Evolutionary conservation across 768 basidiomycete genomes (phyloP).

Genomic region (Nidularia pulvinata): DNA sequence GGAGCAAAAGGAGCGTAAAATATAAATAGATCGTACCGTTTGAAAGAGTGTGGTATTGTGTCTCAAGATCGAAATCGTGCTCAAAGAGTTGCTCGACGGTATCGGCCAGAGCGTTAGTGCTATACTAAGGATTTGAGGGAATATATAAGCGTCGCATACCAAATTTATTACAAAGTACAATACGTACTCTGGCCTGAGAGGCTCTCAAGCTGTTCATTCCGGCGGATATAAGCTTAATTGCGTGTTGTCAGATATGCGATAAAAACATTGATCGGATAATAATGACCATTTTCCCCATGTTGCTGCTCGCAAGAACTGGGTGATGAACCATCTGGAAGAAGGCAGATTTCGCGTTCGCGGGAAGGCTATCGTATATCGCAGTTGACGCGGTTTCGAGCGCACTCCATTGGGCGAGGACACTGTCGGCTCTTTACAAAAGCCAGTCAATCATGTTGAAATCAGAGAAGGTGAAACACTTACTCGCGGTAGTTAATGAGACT

Average conservation of each 20-base stretch:
- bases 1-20: no score
- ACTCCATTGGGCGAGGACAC: slow-evolving; percentile 49
- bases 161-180: no score
- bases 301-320: slow-evolving; percentile 57
- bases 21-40: no score
- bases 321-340: slow-evolving; percentile 77
- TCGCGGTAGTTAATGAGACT: slow-evolving; percentile 69
- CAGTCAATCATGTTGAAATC: not conserved
- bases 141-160: no score
- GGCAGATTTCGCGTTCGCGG: slow-evolving; percentile 46
- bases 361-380: slow-evolving; percentile 52
- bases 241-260: not conserved
- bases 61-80: slow-evolving; percentile 59
- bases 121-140: no score
- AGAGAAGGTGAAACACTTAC: slow-evolving; percentile 36
- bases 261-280: no score
- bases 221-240: slow-evolving; percentile 45
- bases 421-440: slow-evolving; percentile 48
- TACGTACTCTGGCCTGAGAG: slow-evolving; percentile 52
- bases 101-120: no score
- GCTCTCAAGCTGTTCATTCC: slow-evolving; percentile 62
- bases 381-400: slow-evolving; percentile 47
- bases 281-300: slow-evolving; percentile 49
- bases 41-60: slow-evolving; percentile 61
- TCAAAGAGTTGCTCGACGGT: slow-evolving; percentile 59